phyloP scores from a whole-genome alignment of 31 red algal genomes.

The Odonthalia washingtoniensis region DNA sequence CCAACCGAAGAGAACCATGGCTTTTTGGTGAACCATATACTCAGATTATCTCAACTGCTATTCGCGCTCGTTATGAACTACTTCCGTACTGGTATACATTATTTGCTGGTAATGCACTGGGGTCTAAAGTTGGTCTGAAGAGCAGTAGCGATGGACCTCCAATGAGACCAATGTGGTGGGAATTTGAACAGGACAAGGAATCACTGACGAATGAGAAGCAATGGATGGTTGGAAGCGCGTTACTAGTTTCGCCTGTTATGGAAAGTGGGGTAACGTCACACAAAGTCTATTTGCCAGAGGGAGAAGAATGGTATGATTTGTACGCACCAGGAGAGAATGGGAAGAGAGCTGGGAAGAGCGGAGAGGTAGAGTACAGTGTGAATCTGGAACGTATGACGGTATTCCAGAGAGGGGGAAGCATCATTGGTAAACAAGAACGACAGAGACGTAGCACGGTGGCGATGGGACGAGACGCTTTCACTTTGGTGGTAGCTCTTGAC shows the following conservation, averaged over 20 bases:
- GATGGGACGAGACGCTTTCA: slow-evolving; percentile 82
- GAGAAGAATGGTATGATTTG: slow-evolving; percentile 83
- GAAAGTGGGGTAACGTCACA: slow-evolving; percentile 52
- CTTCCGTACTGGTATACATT: slow-evolving; percentile 96
- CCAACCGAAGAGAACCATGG: slow-evolving; percentile 96
- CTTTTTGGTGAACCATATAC: slow-evolving; percentile 78
- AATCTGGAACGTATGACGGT: slow-evolving; percentile 74
- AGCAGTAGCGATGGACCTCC: slow-evolving; percentile 66
- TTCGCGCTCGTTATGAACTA: slow-evolving; percentile 84
- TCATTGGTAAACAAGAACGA: slow-evolving; percentile 87
- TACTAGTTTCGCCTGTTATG: slow-evolving; percentile 88
- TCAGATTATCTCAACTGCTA: slow-evolving; percentile 66
- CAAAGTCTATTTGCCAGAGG: slow-evolving; percentile 67
- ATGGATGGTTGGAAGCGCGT: slow-evolving; percentile 88
- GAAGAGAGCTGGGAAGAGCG: slow-evolving; percentile 37
- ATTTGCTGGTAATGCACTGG: slow-evolving; percentile 70
- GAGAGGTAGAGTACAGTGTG: slow-evolving; percentile 31
- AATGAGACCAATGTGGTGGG: slow-evolving; percentile 96
- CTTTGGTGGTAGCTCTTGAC: slow-evolving; percentile 85
- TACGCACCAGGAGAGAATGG: slow-evolving; percentile 36
- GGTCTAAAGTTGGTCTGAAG: slow-evolving; percentile 49
- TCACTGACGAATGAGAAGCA: slow-evolving; percentile 53
- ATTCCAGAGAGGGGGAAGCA: slow-evolving; percentile 86
- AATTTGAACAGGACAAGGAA: slow-evolving; percentile 56
- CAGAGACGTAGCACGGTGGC: slow-evolving; percentile 74